Base-by-base conservation (phyloP, 2,329 filamentous ascomycete species). In the Botryotinia convoluta region DNA sequence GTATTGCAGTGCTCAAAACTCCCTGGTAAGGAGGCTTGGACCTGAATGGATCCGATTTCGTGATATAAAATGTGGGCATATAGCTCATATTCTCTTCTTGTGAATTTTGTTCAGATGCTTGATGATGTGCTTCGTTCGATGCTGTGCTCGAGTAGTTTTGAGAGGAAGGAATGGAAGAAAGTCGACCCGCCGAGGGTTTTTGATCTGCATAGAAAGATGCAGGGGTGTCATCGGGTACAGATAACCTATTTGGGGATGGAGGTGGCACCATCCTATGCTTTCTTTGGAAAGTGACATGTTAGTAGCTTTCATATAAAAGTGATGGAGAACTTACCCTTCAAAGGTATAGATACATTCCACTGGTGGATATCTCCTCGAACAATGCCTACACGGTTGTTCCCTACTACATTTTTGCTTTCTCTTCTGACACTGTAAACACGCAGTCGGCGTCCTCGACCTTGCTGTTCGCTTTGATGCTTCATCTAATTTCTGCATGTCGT, bases 371-470 rank as follows among this genome's bases (percentile, higher is more conserved):
- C 71, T 69, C 44, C 71, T 73, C 35, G 64, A 69, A 62, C 71
- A 73, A 57, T 73, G 54, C 29, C 71, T 73, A 44, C 71, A 73
- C 45, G 71, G 71, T n/a, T 73, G 64, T 44, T 70, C 71, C 10
- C 71, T 51, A 57, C 71, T 73, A 32, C 71, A 73, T 62, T 54
- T 73, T 32, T 73, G 71, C 45, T 73, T 73, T 54, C 71, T 73
- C 22, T 70, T 73, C 26, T 73, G 71, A 16, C 71, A 73, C 18
- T 73, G 71, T 18, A 62, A 35, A 37, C 71, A 73, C 14, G 71
- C 71, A n/a, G 71, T 73, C 9, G 71, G 54, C 14, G 45, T 70
- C 29, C 71, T 72, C 26, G 71, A 73, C 3, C 54, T 73, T 22
- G 71, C 45, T 14, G 71, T 63, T 51, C 54, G 69, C 14, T 35